A percentile compares a stretch with the other conserved stretches of the same genome.
Evolutionary conservation across 805 yeast genomes (phyloP).

Genomic region (Myxozyma geophila): DNA sequence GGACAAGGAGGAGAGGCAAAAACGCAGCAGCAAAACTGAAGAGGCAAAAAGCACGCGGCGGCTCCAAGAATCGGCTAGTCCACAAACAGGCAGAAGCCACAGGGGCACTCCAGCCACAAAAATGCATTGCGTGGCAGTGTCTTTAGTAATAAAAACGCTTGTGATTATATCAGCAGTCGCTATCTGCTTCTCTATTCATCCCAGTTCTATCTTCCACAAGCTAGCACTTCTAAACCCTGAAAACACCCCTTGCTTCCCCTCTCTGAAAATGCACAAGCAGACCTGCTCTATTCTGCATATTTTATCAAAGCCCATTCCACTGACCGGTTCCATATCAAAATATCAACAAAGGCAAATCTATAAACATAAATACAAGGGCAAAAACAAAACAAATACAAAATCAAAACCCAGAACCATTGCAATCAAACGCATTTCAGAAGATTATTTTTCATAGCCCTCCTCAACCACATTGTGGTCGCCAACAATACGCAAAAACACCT

Average conservation of each 20-base stretch:
- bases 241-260: neutral
- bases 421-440: neutral
- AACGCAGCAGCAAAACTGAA: neutral
- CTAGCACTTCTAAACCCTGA: neutral
- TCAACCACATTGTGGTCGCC: constrained; percentile 41
- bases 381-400: neutral
- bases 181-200: neutral
- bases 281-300: neutral
- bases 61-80: neutral
- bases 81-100: neutral
- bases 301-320: neutral
- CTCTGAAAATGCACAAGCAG: neutral
- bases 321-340: neutral
- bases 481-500: constrained; percentile 45
- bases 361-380: neutral
- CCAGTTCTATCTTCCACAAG: neutral
- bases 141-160: too few relatives aligned
- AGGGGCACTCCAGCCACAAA: neutral
- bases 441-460: constrained; percentile 37
- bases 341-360: neutral
- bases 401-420: neutral
- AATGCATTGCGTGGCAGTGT: too few relatives aligned
- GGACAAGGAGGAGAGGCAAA: neutral
- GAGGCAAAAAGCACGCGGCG: neutral
- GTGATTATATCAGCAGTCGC: neutral